phyloP scores from a whole-genome alignment of 2,329 filamentous ascomycete species.

The Nakataea oryzae region DNA sequence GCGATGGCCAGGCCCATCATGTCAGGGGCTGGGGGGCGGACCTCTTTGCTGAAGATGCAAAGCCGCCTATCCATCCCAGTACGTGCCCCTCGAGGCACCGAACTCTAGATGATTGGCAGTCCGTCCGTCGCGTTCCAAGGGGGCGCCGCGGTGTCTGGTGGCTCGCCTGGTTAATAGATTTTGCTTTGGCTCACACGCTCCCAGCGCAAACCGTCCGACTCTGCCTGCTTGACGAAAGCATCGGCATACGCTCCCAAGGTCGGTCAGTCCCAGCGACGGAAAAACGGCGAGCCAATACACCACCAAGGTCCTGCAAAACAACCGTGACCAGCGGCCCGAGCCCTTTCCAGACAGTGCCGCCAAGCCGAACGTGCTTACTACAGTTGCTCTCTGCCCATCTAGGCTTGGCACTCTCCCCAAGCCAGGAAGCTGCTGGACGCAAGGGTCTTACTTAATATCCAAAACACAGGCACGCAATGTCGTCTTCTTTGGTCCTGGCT shows the following conservation, averaged over 20 bases:
- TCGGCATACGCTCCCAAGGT: neutral
- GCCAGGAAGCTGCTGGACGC: too few species aligned
- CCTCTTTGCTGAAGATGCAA: neutral
- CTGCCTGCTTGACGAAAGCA: neutral
- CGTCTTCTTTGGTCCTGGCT: neutral
- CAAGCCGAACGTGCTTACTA: neutral
- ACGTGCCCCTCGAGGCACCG: neutral
- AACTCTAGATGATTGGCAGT: neutral
- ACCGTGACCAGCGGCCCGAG: neutral
- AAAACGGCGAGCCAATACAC: neutral
- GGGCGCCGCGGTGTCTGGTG: too few species aligned
- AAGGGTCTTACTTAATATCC: neutral
- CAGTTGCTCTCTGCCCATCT: neutral
- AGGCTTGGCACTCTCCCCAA: too few species aligned
- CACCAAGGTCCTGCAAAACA: neutral
- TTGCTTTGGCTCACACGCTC: neutral
- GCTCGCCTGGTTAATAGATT: too few species aligned
- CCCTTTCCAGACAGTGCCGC: neutral
- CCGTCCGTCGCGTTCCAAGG: neutral
- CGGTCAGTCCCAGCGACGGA: too few species aligned
- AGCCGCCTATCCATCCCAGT: neutral
- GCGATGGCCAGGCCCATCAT: neutral
- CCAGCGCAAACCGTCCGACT: neutral
- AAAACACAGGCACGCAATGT: neutral
- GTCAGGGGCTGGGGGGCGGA: neutral